These are phyloP conservation scores for Aspergillus coremiiformis DNA, from an alignment of 495 filamentous ascomycete species.

Conservation along the genomic window DNA sequence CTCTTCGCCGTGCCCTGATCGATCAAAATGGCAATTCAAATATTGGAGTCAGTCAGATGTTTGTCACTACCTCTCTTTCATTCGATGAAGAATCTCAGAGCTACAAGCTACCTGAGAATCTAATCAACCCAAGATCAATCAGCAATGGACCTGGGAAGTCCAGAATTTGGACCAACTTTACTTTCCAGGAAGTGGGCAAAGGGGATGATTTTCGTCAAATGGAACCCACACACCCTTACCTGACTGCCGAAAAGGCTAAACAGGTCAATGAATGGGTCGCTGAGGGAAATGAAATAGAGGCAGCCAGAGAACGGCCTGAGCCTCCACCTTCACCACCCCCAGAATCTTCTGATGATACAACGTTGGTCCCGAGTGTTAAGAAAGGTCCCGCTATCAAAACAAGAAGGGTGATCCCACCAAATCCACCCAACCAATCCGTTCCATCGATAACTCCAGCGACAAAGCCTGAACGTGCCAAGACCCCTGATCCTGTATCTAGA, in stretches of 20 bases:
- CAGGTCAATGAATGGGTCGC: conserved; percentile 22
- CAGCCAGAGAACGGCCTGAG: neutral
- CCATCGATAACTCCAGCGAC: neutral
- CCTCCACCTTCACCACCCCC: neutral
- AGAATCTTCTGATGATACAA: neutral
- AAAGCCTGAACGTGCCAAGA: neutral
- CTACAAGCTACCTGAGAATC: conserved; percentile 6
- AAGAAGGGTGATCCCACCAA: conserved; percentile 2
- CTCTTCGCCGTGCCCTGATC: conserved; percentile 14
- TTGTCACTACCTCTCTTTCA: conserved; percentile 9
- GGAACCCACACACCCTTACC: conserved; percentile 10
- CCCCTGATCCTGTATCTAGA: neutral
- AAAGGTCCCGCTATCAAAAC: conserved; percentile 16
- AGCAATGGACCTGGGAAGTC: conserved; percentile 8
- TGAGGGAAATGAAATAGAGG: conserved; percentile 10
- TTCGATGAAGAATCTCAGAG: conserved; percentile 11
- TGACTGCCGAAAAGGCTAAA: conserved; percentile 18
- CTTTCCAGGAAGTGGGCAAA: conserved; percentile 18
- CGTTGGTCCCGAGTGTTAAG: neutral
- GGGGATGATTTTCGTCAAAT: neutral
- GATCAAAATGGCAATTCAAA: conserved; percentile 7
- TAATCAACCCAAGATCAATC: conserved; percentile 7
- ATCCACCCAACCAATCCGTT: neutral
- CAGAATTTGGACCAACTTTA: conserved; percentile 21
- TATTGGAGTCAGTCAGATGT: conserved; percentile 11